Evolutionary conservation across 441 rosid species (phyloP).

Genomic region (Gossypium gossypioides): DNA sequence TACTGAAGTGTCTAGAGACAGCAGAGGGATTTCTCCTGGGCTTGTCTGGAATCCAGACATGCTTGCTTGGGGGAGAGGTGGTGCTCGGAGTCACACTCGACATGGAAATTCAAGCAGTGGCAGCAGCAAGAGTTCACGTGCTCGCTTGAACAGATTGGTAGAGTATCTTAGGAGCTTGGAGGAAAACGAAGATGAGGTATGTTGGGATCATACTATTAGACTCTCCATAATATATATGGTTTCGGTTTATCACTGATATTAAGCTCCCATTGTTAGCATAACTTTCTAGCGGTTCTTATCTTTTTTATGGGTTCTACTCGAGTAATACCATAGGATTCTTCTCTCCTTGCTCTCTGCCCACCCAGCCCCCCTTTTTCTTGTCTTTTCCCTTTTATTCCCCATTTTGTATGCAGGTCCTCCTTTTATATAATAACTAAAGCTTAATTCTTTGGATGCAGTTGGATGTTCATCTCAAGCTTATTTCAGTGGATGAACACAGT

Average conservation of each 20-base stretch:
- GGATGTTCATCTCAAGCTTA: slow-evolving; percentile 41
- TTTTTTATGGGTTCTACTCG: neutral
- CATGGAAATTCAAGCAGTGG: slow-evolving; percentile 39
- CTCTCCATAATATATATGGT: slow-evolving; percentile 9
- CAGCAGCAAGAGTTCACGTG: slow-evolving; percentile 33
- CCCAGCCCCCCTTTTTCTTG: neutral
- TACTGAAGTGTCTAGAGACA: slow-evolving; percentile 31
- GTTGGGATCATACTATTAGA: slow-evolving; percentile 4
- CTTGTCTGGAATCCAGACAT: slow-evolving; percentile 46
- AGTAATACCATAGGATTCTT: neutral
- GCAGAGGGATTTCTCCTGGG: slow-evolving; percentile 43
- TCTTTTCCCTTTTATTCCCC: neutral
- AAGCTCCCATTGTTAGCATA: neutral
- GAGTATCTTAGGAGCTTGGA: slow-evolving; percentile 47
- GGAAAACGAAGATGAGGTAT: slow-evolving; percentile 42
- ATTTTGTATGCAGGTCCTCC: neutral
- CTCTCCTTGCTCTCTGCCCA: neutral
- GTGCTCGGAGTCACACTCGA: slow-evolving; percentile 56
- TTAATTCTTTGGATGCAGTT: slow-evolving; percentile 28
- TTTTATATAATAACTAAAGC: slow-evolving; percentile 8
- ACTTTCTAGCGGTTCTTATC: neutral
- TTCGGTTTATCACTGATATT: slow-evolving; percentile 7
- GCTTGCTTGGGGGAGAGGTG: slow-evolving; percentile 72
- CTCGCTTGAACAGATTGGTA: slow-evolving; percentile 46
- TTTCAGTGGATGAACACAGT: slow-evolving; percentile 33